These are phyloP conservation scores for Hymenoscyphus albidus DNA, from an alignment of 2,329 filamentous ascomycete species.

Conservation along the genomic window DNA sequence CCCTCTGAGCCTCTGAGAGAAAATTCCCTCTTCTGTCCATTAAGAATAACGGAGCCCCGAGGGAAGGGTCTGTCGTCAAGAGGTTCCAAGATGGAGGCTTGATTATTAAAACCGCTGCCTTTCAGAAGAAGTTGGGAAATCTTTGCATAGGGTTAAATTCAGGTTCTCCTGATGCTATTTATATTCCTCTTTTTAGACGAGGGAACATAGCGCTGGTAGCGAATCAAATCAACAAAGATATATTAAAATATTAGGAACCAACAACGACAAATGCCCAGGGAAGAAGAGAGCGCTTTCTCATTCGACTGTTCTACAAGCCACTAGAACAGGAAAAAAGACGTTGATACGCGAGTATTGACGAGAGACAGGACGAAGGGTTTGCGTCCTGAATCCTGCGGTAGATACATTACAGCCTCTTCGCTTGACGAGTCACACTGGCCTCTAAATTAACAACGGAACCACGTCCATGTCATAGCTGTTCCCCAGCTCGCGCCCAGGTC, in stretches of 20 bases:
- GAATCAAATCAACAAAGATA: not conserved
- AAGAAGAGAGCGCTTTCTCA: not conserved
- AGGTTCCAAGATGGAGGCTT: not conserved
- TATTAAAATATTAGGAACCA: not conserved
- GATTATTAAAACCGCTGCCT: not conserved
- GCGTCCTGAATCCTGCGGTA: constrained; percentile 6
- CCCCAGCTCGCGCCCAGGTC: not conserved
- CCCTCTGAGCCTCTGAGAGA: not conserved
- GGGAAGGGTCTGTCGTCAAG: not conserved
- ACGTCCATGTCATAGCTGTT: not conserved
- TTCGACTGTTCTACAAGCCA: not conserved
- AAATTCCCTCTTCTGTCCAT: not conserved
- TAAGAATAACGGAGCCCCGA: not conserved
- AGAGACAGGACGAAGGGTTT: not conserved
- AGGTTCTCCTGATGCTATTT: not conserved
- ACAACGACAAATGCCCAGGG: not conserved
- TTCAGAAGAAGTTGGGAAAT: not conserved
- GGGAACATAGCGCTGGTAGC: not conserved
- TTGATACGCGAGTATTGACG: not conserved
- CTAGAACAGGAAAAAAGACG: not conserved
- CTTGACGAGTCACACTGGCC: not conserved
- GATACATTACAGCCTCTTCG: not conserved
- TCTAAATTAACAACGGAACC: not conserved
- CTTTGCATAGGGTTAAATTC: not conserved
- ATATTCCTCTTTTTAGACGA: not conserved